Evolutionary conservation across 495 filamentous ascomycete genomes (phyloP).

Genomic region (Aspergillus coremiiformis): DNA sequence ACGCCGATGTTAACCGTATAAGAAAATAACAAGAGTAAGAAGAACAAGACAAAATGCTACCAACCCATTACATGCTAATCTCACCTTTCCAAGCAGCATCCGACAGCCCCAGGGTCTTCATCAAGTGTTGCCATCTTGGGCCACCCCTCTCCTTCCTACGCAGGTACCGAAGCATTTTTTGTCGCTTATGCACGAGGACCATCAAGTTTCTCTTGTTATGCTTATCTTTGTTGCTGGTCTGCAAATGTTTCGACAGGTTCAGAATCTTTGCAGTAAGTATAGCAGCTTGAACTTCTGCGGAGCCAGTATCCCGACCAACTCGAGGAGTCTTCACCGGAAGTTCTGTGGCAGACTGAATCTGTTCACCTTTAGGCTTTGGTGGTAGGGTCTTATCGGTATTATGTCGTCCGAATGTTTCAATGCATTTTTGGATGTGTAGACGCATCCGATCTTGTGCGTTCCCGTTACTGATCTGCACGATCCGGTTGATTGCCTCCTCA

Average conservation of each 20-base stretch:
- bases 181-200: conserved; percentile 77
- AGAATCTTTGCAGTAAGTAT: conserved; percentile 93
- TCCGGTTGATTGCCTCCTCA: conserved; percentile 62
- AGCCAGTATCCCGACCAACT: conserved; percentile 84
- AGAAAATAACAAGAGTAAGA: conserved; percentile 5
- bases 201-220: conserved; percentile 87
- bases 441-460: conserved; percentile 67
- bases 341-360: conserved; percentile 19
- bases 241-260: conserved; percentile 55
- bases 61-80: conserved; percentile 57
- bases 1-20: conserved; percentile 11
- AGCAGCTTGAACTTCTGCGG: conserved; percentile 92
- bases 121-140: conserved; percentile 74
- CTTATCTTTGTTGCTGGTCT: conserved; percentile 63
- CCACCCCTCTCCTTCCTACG: conserved; percentile 85
- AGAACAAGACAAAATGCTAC: conserved; percentile 8
- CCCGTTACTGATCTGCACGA: conserved; percentile 66
- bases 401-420: conserved; percentile 85
- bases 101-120: conserved; percentile 74
- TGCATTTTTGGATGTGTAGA: conserved; percentile 72
- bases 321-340: conserved; percentile 52
- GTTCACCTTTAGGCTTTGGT: conserved; percentile 40
- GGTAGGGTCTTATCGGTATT: conserved; percentile 66
- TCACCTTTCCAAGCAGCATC: conserved; percentile 82
- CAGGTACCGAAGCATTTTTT: conserved; percentile 81